Conservation (phyloP, 2,329 filamentous ascomycete genomes). For the Botrytis sinoallii region DNA sequence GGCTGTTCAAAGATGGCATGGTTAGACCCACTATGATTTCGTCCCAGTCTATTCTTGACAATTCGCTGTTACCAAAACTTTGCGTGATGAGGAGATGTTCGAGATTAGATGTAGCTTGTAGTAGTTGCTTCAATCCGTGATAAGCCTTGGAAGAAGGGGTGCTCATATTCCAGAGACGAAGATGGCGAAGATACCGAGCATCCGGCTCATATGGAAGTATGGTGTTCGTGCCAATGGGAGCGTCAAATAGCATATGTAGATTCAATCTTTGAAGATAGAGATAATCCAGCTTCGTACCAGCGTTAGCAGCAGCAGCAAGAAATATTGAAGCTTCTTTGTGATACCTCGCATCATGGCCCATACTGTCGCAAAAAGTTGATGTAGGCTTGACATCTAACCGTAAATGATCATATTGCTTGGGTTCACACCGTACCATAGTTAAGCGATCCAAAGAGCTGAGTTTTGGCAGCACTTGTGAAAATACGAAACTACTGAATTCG, state of each 20-base stretch:
- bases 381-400: no score
- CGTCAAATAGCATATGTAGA: neutral
- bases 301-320: neutral
- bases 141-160: fast-evolving
- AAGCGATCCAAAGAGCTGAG: neutral
- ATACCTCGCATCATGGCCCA: neutral
- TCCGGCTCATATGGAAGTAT: neutral
- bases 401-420: neutral
- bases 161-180: neutral
- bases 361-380: fast-evolving
- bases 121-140: neutral
- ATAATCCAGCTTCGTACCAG: neutral
- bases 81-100: no score
- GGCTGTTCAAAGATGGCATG: neutral
- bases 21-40: neutral
- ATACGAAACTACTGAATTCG: neutral
- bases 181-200: neutral
- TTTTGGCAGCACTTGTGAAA: neutral
- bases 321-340: neutral
- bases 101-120: neutral
- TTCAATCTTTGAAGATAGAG: fast-evolving
- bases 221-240: no score
- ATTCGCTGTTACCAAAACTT: no score
- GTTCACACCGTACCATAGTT: fast-evolving
- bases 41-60: neutral